Evolutionary conservation across 768 basidiomycete genomes (phyloP), one percentile per base, ranked within the genome.

Genomic region (Agaricus subrufescens): DNA sequence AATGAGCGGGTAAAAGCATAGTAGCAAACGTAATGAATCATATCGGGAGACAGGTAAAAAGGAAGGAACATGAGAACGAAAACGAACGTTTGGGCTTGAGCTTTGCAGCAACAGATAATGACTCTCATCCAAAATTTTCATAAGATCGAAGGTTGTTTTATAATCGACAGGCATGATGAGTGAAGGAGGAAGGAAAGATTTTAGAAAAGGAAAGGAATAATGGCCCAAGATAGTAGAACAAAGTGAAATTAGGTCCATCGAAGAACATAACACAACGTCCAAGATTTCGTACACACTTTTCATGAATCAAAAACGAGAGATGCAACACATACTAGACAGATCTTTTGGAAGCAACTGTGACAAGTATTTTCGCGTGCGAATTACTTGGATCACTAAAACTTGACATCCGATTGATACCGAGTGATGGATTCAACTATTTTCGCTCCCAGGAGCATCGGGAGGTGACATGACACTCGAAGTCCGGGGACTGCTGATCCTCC

Each of bases 401-500:
- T 44, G 26, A 34, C 46, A 42, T 25, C n/a, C 47, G 26, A 6
- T 44, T n/a, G 19, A n/a, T 11, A 31, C 29, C 3, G n/a, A 52
- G 27, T 30, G n/a, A 25, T n/a, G 11, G 11, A 25, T 4, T 49
- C 40, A 56, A 5, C 47, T 48, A 37, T 58, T 60, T 40, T 66
- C 66, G 37, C 48, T 43, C 42, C 39, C 40, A 8, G 54, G 54
- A 46, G 63, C 65, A 31, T 69, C 71, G 11, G 70, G 68, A 29
- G 69, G 67, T 7, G 69, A 64, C 73, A 73, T 71, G 44, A 65
- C 63, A 27, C 72, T 60, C n/a, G 74, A 73, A 50, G 71, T 70
- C 50, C 74, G 63, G 46, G 72, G 67, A 62, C 73, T 73, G 42
- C 62, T 71, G 15, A 58, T 56, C 29, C 64, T 62, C 65, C 61